Evolutionary conservation across 129 eudicot genomes (phyloP).

Genomic region (Pseudognaphalium luteoalbum): DNA sequence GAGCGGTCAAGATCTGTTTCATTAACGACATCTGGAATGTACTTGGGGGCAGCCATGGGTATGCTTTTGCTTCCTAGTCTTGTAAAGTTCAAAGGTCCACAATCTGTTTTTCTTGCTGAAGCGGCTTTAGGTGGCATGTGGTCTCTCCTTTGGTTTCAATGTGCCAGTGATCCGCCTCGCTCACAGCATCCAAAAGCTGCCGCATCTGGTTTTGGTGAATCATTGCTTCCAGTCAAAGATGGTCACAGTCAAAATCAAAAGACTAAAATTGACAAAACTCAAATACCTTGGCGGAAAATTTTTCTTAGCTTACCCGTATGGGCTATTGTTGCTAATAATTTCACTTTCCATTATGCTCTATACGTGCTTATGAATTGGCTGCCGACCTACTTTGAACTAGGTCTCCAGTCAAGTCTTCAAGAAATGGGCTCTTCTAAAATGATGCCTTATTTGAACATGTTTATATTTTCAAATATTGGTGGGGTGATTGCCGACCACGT

Average conservation of each 20-base stretch:
- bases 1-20: conserved; percentile 98
- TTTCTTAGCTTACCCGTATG: conserved; percentile 74
- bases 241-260: conserved; percentile 43
- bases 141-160: conserved; percentile 78
- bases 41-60: conserved; percentile 90
- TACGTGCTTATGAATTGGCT: conserved; percentile 98
- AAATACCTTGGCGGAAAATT: conserved; percentile 81
- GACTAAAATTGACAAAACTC: conserved; percentile 52
- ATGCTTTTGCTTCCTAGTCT: conserved; percentile 79
- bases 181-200: conserved; percentile 90
- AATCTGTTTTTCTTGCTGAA: conserved; percentile 83
- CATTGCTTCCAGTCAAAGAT: conserved; percentile 56
- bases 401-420: conserved; percentile 76
- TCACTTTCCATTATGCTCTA: conserved; percentile 89
- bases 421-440: conserved; percentile 97
- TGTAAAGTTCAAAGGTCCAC: conserved; percentile 82
- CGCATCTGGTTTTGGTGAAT: conserved; percentile 87
- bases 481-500: conserved; percentile 88
- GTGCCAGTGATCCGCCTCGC: conserved; percentile 84
- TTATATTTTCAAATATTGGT: conserved; percentile 84
- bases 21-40: conserved; percentile 93
- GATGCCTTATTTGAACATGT: conserved; percentile 96
- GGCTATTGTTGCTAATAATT: conserved; percentile 92
- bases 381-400: conserved; percentile 87
- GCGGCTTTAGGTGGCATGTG: conserved; percentile 81